Evolutionary conservation across 441 rosid genomes (phyloP).

Genomic region (Corymbia calophylla): DNA sequence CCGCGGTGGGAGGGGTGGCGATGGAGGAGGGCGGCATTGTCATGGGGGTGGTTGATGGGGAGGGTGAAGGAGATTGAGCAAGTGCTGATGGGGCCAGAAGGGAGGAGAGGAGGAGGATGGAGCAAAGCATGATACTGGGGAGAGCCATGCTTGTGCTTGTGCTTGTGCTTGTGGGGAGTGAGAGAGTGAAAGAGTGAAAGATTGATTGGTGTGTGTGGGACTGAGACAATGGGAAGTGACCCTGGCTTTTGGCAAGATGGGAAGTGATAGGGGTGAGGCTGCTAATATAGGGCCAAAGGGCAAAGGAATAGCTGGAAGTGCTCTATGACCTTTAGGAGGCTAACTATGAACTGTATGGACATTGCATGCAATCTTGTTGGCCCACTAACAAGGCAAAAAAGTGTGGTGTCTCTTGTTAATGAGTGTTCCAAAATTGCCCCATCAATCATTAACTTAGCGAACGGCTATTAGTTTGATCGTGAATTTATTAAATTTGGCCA

Average conservation of each 20-base stretch:
- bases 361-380: background rate
- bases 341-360: background rate
- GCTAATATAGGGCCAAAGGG: background rate
- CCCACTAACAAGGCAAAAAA: background rate
- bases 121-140: background rate
- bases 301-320: background rate
- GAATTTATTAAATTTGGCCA: background rate
- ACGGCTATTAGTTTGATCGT: accelerated
- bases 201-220: background rate
- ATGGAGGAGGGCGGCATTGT: background rate
- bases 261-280: background rate
- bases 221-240: background rate
- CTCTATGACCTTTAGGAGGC: too few relatives aligned
- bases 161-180: background rate
- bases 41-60: background rate
- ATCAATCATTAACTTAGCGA: background rate
- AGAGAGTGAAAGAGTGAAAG: background rate
- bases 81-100: background rate
- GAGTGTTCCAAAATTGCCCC: background rate
- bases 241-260: background rate
- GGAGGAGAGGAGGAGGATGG: background rate
- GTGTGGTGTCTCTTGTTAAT: background rate
- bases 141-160: background rate
- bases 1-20: background rate
- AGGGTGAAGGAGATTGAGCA: background rate